phyloP scores from a whole-genome alignment of 1,284 basidiomycete genomes.

The Tilletia setariae region DNA sequence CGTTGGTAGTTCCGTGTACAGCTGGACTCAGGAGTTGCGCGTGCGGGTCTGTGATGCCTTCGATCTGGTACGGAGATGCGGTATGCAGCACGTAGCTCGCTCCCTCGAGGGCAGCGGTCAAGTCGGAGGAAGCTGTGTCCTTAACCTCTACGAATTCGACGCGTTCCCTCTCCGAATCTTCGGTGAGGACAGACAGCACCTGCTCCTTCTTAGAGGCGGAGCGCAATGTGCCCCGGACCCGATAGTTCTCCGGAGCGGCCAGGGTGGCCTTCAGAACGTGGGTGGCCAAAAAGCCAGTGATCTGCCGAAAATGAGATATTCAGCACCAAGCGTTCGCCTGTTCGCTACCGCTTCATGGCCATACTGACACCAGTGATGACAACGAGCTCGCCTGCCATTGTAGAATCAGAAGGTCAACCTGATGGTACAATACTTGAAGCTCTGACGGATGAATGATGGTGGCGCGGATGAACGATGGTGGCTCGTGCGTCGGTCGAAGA shows the following conservation, averaged over 20 bases:
- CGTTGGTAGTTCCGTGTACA: conserved; percentile 51
- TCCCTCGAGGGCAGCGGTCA: conserved; percentile 48
- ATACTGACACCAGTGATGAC: conserved; percentile 10
- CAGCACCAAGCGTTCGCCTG: background rate
- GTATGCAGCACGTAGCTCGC: conserved; percentile 35
- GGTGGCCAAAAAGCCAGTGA: conserved; percentile 42
- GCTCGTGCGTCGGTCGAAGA: too few species aligned
- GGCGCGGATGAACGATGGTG: too few species aligned
- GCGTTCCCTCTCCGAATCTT: conserved; percentile 27
- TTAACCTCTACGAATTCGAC: conserved; percentile 47
- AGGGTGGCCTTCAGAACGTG: conserved; percentile 43
- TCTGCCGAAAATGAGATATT: background rate
- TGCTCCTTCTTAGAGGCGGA: conserved; percentile 36
- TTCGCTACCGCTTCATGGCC: background rate
- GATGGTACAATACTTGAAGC: too few species aligned
- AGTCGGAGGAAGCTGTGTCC: conserved; percentile 51
- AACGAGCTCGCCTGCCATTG: conserved; percentile 9
- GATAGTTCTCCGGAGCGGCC: conserved; percentile 34
- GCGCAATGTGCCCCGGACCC: conserved; percentile 43
- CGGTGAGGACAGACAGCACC: conserved; percentile 30
- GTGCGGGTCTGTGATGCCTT: conserved; percentile 45
- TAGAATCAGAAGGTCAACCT: too few species aligned
- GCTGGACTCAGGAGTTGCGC: conserved; percentile 53
- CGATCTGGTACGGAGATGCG: conserved; percentile 44
- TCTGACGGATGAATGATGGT: too few species aligned